Evolutionary conservation across 441 rosid genomes (phyloP), one percentile per base, ranked within the genome.

Genomic region (Populus hybrid): DNA sequence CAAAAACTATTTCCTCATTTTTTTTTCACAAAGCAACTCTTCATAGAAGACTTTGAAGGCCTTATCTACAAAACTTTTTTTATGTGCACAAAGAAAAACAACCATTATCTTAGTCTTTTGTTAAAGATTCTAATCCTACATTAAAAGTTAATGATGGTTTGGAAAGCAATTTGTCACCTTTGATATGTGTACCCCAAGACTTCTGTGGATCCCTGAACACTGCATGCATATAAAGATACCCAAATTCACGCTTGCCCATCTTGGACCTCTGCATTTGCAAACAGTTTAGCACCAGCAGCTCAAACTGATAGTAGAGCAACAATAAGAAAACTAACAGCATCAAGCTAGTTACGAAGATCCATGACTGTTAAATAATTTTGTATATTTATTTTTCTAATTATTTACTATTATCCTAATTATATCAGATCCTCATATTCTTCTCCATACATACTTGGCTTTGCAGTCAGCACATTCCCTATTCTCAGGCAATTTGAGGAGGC

Each of bases 181-280:
- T 29, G 97, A 88, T 87, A 90, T 90, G 84, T 92, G 94, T 56
- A 92, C 94, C 38, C 97, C 97, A 73, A 92, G 93, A 80, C 94
- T 87, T 81, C 97, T 86, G 80, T 92, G 97, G 71, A 90, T 78
- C 77, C 97, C 97, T 14, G 97, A 90, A 80, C 97, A 90, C 69
- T 89, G 97, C 91, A 92, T 85, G 89, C 97, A 92, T 77, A 92
- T 88, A 84, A 92, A 92, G 79, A 92, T 90, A 74, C 97, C 94
- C 56, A 92, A 86, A 85, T 92, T 92, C 74, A 92, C 94, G 50
- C 97, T 92, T 11, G 97, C 93, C 97, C 94, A 90, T 81, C 97
- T 82, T 45, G 97, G 92, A 64, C 82, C 93, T 89, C 99, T 95
- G 96, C 90, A 85, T 38, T 64, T 50, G 65, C 36, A 83, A 77